Evolutionary conservation across 371 early-diverging fungal genomes (phyloP), one percentile per base, ranked within the genome.

Genomic region (Conidiobolus incongruus): DNA sequence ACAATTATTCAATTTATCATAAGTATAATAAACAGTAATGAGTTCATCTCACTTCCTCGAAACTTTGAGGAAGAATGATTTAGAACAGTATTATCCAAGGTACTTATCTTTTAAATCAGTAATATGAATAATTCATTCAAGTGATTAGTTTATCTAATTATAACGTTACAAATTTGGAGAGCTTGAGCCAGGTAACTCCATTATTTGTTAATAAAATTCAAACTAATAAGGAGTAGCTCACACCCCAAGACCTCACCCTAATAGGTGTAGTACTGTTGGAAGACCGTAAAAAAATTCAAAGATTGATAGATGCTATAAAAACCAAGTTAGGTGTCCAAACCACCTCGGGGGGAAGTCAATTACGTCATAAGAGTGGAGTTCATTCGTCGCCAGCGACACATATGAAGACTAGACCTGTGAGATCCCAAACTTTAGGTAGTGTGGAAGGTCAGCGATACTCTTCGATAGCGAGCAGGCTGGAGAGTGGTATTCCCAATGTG

Each of bases 1-100:
- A n/a, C n/a, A n/a, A n/a, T n/a, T n/a, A n/a, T n/a, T n/a, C n/a
- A n/a, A n/a, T n/a, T n/a, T n/a, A n/a, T n/a, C n/a, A n/a, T n/a
- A n/a, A n/a, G n/a, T n/a, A n/a, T n/a, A n/a, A n/a, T n/a, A n/a
- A n/a, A n/a, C n/a, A n/a, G n/a, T n/a, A n/a, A n/a, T n/a, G n/a
- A n/a, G n/a, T n/a, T n/a, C 34, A 34, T n/a, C 10, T n/a, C 10
- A 22, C 13, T 41, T 61, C 8, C 45, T 58, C 31, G 61, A 61
- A 24, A 58, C 58, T 10, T 38, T 62, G 19, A 46, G 50, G 46
- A 55, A 53, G 44, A 54, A 57, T 29, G 62, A 62, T 46, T 44
- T 62, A 37, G 63, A 60, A 42, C 43, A 39, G 38, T 44, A 40
- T 28, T 51, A 51, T 38, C 45, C 47, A 26, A 51, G 40, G 51